These are phyloP conservation scores for Kodamaea sp. DNA, from an alignment of 1,139 yeast species.

Conservation along the genomic window DNA sequence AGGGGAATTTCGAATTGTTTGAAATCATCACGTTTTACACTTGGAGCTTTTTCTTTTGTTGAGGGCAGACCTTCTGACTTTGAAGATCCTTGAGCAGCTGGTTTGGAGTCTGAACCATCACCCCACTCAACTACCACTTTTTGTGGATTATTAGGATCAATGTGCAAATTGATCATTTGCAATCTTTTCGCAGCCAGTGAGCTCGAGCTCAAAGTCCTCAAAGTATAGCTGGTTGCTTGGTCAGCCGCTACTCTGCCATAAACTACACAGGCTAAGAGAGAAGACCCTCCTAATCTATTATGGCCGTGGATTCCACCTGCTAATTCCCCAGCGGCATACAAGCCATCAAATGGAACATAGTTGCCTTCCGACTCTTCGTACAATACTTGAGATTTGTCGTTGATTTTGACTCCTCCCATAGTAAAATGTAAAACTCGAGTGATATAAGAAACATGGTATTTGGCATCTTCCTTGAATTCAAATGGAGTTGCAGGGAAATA, in stretches of 20 bases:
- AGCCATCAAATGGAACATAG: constrained; percentile 50
- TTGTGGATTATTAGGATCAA: constrained; percentile 39
- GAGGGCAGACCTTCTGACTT: too few relatives aligned
- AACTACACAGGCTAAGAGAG: constrained; percentile 78
- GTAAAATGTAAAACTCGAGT: constrained; percentile 84
- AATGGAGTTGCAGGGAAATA: constrained; percentile 55
- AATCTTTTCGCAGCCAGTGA: constrained; percentile 36
- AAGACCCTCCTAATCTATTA: constrained; percentile 76
- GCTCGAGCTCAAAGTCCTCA: constrained; percentile 29
- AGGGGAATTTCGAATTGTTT: constrained; percentile 39
- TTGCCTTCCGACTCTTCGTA: constrained; percentile 31
- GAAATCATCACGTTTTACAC: not conserved
- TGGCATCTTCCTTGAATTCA: constrained; percentile 28
- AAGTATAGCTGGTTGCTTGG: constrained; percentile 32
- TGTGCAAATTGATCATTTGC: constrained; percentile 46
- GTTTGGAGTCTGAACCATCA: not conserved
- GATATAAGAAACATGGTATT: constrained; percentile 53
- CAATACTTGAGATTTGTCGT: constrained; percentile 57
- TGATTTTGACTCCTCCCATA: constrained; percentile 81
- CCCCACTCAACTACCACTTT: constrained; percentile 34
- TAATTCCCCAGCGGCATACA: constrained; percentile 78
- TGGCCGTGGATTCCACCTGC: constrained; percentile 85
- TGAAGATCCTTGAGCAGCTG: not conserved
- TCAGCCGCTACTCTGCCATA: constrained; percentile 70
- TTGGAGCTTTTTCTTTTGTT: too few relatives aligned